Evolutionary conservation across 768 basidiomycete genomes (phyloP).

Genomic region (Tricholoma terreum): DNA sequence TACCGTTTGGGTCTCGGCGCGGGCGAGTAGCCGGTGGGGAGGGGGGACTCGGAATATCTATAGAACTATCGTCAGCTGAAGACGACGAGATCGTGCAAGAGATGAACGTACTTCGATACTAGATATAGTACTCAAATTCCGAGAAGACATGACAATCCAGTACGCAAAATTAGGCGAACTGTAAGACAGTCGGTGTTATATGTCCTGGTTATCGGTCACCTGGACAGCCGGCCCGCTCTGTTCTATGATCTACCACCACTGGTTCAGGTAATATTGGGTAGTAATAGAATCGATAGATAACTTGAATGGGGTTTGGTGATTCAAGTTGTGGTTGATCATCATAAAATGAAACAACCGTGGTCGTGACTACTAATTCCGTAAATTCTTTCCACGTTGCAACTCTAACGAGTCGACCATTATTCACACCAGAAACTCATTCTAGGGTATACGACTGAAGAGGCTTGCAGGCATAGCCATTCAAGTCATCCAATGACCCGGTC

Average conservation of each 20-base stretch:
- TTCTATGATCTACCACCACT: too few species aligned
- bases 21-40: conserved; percentile 71
- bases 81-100: background rate
- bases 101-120: conserved; percentile 22
- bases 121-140: conserved; percentile 16
- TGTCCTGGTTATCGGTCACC: too few species aligned
- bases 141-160: conserved; percentile 3
- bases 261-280: too few species aligned
- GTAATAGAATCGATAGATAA: too few species aligned
- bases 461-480: background rate
- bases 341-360: too few species aligned
- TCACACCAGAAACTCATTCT: background rate
- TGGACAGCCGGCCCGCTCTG: too few species aligned
- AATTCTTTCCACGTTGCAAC: conserved; percentile 11
- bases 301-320: too few species aligned
- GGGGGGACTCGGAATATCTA: conserved; percentile 67
- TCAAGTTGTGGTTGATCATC: background rate
- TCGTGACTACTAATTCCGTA: too few species aligned
- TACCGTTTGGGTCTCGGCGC: conserved; percentile 60
- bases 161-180: too few species aligned
- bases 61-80: background rate
- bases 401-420: background rate
- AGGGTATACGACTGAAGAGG: background rate
- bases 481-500: background rate
- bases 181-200: too few species aligned